Base-by-base conservation (phyloP, 129 eudicot species). In the Smallanthus sonchifolius region DNA sequence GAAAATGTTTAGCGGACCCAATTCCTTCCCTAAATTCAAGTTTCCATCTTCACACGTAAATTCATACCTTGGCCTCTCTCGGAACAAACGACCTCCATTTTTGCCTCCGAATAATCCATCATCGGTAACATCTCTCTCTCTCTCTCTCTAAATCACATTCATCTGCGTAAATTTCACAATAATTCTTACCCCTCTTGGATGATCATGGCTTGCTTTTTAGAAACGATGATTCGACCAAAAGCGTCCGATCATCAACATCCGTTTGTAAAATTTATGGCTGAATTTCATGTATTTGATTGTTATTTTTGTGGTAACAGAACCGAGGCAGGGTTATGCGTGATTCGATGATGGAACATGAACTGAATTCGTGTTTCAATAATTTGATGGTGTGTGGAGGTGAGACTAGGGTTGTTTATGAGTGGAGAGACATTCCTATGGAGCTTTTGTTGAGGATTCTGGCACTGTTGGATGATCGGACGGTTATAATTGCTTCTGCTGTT, bases 391-490 rank as follows among this genome's bases (percentile, higher is more conserved):
- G 3, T 57, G 56, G 67, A 48, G 75, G 44, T 32, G 86, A 66
- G 45, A 65, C 72, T 30, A 43, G 80, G 61, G 62, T 77, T 85
- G 81, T 75, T 32, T 78, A 75, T 16, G 87, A 89, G 70, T 89
- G 96, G 96, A 87, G 81, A 49, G 96, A 89, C 67, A 87, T 89
- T 10, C 96, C 96, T 1, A 80, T 85, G 90, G 96, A 89, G 84
- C 79, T 88, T 72, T 77, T 88, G 81, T 42, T 88, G 79, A 73
- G 88, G 77, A 85, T 85, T 57, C 14, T 78, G 10, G 83, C 86
- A 4, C 81, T 83, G 65, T 84, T 85, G 30, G 88, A 88, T 85
- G 88, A 88, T 83, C 86, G 66, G 76, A 83, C 86, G 70, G 86
- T 81, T 40, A 64, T 89, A 42, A 85, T 82, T 67, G 90, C 90